Evolutionary conservation across 495 filamentous ascomycete species (phyloP).

Genomic region (Aspergillus leporis): DNA sequence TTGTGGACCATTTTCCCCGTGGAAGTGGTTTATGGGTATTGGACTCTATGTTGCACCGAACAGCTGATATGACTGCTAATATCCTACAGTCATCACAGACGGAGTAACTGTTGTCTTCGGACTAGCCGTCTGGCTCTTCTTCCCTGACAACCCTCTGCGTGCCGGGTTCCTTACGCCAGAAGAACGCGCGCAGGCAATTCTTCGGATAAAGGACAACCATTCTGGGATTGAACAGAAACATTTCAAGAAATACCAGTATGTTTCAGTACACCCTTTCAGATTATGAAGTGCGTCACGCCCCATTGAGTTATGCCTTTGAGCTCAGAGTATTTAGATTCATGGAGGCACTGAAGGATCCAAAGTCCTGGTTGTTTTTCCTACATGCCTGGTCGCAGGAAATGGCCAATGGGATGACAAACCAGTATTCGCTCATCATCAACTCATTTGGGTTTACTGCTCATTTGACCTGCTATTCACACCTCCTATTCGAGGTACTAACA

Average conservation of each 20-base stretch:
- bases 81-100: conserved; percentile 37
- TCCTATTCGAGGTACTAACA: too few relatives aligned
- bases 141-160: conserved; percentile 59
- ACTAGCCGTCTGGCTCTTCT: conserved; percentile 48
- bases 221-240: conserved; percentile 60
- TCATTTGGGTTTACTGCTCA: conserved; percentile 43
- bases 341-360: conserved; percentile 30
- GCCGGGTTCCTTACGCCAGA: conserved; percentile 55
- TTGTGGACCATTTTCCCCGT: conserved; percentile 42
- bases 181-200: conserved; percentile 55
- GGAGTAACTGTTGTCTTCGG: conserved; percentile 52
- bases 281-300: too few relatives aligned
- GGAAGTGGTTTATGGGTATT: conserved; percentile 44
- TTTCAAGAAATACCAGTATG: conserved; percentile 52
- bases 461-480: too few relatives aligned
- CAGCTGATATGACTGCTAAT: background rate
- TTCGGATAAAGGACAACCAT: conserved; percentile 56
- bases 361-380: conserved; percentile 37
- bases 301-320: too few relatives aligned
- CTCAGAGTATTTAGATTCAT: conserved; percentile 22
- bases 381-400: conserved; percentile 45
- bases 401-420: conserved; percentile 44
- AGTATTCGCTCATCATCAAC: conserved; percentile 45
- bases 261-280: background rate
- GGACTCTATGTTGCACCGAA: background rate